Evolutionary conservation across 179 eudicot genomes (phyloP).

Genomic region (Silene coronaria): DNA sequence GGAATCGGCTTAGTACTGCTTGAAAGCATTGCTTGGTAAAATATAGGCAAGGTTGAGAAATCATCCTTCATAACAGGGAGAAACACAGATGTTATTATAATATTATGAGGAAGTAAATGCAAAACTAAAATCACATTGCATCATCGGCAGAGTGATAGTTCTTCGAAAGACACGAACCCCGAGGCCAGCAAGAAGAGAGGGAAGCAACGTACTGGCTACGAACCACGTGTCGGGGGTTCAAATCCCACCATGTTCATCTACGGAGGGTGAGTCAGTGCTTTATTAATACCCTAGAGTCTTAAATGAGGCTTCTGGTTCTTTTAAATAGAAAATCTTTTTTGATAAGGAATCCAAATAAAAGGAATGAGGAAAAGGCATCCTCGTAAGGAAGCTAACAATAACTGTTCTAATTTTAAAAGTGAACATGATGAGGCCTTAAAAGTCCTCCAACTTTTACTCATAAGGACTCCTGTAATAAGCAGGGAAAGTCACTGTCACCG

Average conservation of each 20-base stretch:
- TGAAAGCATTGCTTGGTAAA: slow-evolving; percentile 71
- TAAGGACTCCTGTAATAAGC: background rate
- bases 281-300: background rate
- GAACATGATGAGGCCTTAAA: background rate
- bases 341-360: background rate
- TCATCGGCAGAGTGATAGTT: background rate
- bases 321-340: background rate
- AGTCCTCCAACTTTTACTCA: background rate
- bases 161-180: too few relatives aligned
- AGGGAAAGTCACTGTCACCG: background rate
- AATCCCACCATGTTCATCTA: too few relatives aligned
- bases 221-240: too few relatives aligned
- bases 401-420: background rate
- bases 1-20: slow-evolving; percentile 67
- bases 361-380: background rate
- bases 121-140: background rate
- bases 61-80: slow-evolving; percentile 45
- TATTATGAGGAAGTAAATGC: background rate
- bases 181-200: too few relatives aligned
- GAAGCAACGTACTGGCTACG: too few relatives aligned
- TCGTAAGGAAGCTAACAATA: background rate
- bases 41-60: slow-evolving; percentile 44
- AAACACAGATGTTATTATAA: slow-evolving; percentile 10
- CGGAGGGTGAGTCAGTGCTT: too few relatives aligned
- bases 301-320: background rate